Evolutionary conservation across 1,284 basidiomycete genomes (phyloP).

Genomic region (Filobasidium uniguttulatum): DNA sequence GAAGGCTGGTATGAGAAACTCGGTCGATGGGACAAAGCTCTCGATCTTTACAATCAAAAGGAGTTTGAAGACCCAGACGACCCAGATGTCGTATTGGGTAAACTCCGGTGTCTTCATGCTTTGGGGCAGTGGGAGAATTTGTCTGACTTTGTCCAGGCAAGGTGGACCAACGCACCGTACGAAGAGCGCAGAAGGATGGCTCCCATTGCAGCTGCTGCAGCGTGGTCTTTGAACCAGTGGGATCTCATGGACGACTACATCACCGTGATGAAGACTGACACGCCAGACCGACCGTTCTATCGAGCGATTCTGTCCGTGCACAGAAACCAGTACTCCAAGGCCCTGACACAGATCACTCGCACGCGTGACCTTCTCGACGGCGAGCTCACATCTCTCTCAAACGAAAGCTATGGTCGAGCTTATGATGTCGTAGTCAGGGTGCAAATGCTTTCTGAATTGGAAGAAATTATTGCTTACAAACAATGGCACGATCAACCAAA

Average conservation of each 20-base stretch:
- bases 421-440: constrained; percentile 95
- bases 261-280: constrained; percentile 81
- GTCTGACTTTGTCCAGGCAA: constrained; percentile 71
- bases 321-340: constrained; percentile 87
- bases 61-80: constrained; percentile 25
- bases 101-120: constrained; percentile 93
- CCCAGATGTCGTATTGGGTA: constrained; percentile 52
- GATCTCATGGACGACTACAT: constrained; percentile 98
- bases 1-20: constrained; percentile 88
- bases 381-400: constrained; percentile 81
- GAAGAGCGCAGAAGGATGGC: constrained; percentile 87
- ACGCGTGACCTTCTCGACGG: constrained; percentile 89
- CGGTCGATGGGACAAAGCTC: constrained; percentile 90
- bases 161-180: constrained; percentile 69
- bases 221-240: constrained; percentile 96
- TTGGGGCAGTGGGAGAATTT: constrained; percentile 96
- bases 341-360: constrained; percentile 77
- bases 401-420: constrained; percentile 89
- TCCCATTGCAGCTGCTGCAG: constrained; percentile 90
- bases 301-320: constrained; percentile 90
- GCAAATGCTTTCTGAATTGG: constrained; percentile 96
- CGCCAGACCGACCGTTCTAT: constrained; percentile 90
- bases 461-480: constrained; percentile 96
- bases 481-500: constrained; percentile 87
- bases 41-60: constrained; percentile 53